These are phyloP conservation scores for Tardiomyces depauwii DNA, from an alignment of 1,139 yeast genomes.

Conservation along the genomic window DNA sequence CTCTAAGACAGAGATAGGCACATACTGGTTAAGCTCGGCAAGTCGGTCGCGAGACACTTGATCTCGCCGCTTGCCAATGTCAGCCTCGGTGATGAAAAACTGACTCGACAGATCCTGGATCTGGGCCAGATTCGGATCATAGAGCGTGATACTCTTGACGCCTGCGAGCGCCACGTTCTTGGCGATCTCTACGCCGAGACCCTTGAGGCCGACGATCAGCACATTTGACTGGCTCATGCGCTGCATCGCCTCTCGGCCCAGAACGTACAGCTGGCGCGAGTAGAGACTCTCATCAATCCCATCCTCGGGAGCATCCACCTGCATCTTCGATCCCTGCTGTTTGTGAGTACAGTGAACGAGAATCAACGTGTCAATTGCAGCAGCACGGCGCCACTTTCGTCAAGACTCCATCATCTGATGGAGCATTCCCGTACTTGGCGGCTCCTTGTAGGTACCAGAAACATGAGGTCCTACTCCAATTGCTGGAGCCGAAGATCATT, in stretches of 20 bases:
- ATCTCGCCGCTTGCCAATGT: slow-evolving; percentile 74
- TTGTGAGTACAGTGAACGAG: background rate
- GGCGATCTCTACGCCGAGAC: slow-evolving; percentile 91
- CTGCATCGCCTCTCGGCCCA: slow-evolving; percentile 81
- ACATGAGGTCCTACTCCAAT: no score
- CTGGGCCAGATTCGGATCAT: slow-evolving; percentile 65
- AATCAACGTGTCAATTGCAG: no score
- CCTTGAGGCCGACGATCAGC: slow-evolving; percentile 75
- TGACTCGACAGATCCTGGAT: slow-evolving; percentile 77
- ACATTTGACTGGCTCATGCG: slow-evolving; percentile 92
- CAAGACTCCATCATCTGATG: no score
- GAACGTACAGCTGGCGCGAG: slow-evolving; percentile 67
- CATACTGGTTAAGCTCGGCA: slow-evolving; percentile 79
- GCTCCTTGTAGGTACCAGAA: no score
- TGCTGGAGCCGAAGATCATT: no score
- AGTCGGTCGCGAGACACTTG: slow-evolving; percentile 52
- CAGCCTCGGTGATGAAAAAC: slow-evolving; percentile 62
- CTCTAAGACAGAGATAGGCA: slow-evolving; percentile 64
- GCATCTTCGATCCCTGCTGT: slow-evolving; percentile 29
- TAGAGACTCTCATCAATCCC: slow-evolving; percentile 87
- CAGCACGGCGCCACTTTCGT: no score
- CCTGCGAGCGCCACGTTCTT: slow-evolving; percentile 96
- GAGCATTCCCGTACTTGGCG: no score
- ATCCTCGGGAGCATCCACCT: slow-evolving; percentile 43
- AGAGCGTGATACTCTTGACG: slow-evolving; percentile 80